Percentiles rank a stretch among this genome's conserved stretches.
Evolutionary conservation across 2,329 filamentous ascomycete species (phyloP).

Genomic region (Ceratocystis cubensis): DNA sequence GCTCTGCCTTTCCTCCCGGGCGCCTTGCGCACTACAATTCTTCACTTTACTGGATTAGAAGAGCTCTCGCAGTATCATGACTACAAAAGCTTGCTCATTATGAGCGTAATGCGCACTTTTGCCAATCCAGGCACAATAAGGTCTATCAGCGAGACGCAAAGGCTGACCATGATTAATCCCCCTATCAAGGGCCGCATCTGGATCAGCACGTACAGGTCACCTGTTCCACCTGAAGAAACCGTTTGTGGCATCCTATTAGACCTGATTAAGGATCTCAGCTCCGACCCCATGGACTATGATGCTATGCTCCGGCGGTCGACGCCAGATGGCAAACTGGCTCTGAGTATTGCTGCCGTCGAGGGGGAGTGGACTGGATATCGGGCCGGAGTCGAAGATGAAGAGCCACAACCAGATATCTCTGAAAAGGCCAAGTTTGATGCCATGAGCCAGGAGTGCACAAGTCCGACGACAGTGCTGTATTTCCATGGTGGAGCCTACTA

Average conservation of each 20-base stretch:
- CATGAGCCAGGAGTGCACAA: slow-evolving; percentile 55
- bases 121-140: slow-evolving; percentile 31
- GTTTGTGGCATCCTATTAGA: slow-evolving; percentile 45
- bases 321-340: slow-evolving; percentile 27
- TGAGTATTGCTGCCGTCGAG: slow-evolving; percentile 45
- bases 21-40: slow-evolving; percentile 47
- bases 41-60: slow-evolving; percentile 55
- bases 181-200: slow-evolving; percentile 69
- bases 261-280: slow-evolving; percentile 41
- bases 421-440: slow-evolving; percentile 53
- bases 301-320: slow-evolving; percentile 22
- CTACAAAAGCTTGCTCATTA: slow-evolving; percentile 57
- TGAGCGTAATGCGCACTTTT: slow-evolving; percentile 59
- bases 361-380: slow-evolving; percentile 69
- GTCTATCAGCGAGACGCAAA: slow-evolving; percentile 52
- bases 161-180: slow-evolving; percentile 46
- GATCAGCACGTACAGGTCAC: slow-evolving; percentile 59
- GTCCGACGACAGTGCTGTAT: slow-evolving; percentile 54
- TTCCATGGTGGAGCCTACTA: slow-evolving; percentile 68
- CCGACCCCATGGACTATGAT: neutral
- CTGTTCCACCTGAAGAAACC: slow-evolving; percentile 43
- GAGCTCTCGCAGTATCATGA: slow-evolving; percentile 65
- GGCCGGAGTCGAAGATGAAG: slow-evolving; percentile 37
- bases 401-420: slow-evolving; percentile 41
- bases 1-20: slow-evolving; percentile 36